phyloP scores from a whole-genome alignment of 192 early-diverging fungal genomes.

The Paraglomus brasilianum region DNA sequence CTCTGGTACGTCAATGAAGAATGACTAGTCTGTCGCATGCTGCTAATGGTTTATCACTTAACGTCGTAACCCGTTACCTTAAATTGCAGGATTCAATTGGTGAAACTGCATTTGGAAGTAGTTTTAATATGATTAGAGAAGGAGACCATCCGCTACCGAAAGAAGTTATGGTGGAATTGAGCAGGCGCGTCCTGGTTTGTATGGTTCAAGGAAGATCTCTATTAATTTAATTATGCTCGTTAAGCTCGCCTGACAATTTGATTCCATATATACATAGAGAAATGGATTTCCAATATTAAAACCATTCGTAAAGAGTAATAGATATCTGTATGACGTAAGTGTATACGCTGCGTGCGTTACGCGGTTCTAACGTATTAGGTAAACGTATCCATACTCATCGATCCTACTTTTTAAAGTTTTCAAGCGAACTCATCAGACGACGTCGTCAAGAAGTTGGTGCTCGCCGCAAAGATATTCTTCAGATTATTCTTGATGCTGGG shows the following conservation, averaged over 20 bases:
- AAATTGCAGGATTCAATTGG: constrained; percentile 51
- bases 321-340: constrained; percentile 16
- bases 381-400: not conserved
- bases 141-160: constrained; percentile 48
- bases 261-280: constrained; percentile 8
- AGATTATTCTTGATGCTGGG: constrained; percentile 36
- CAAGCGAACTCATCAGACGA: not conserved
- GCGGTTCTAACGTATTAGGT: not conserved
- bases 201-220: not conserved
- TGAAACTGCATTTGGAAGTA: constrained; percentile 49
- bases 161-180: constrained; percentile 27
- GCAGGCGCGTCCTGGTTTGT: constrained; percentile 2
- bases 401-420: constrained; percentile 1
- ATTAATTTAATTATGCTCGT: not conserved
- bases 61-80: too few species aligned
- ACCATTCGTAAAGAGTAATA: not conserved
- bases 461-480: constrained; percentile 37
- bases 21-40: too few species aligned
- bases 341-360: too few species aligned
- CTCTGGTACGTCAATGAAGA: not conserved
- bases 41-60: too few species aligned
- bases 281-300: constrained; percentile 18
- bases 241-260: not conserved
- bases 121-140: constrained; percentile 49
- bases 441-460: not conserved